A percentile compares a stretch with the other conserved stretches of the same genome.
Conservation (phyloP, 2,329 filamentous ascomycete species). For the Aspergillus costaricaensis region DNA sequence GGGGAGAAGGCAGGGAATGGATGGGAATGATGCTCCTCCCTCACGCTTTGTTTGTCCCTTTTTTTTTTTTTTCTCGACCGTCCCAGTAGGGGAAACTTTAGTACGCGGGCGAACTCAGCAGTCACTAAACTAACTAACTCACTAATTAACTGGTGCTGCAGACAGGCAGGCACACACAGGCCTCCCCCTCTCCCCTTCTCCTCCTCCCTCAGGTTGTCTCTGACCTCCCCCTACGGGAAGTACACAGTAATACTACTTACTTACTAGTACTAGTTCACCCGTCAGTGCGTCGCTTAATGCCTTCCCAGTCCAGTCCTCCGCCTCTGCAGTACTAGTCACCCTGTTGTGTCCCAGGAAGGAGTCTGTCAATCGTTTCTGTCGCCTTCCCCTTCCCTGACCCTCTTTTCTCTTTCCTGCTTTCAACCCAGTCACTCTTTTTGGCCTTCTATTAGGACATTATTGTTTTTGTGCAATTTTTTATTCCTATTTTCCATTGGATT, state of each 20-base stretch:
- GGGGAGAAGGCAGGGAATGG: not conserved
- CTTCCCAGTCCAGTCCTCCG: not conserved
- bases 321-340: conserved; percentile 1
- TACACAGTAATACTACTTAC: not conserved
- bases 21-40: not conserved
- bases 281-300: conserved; percentile 13
- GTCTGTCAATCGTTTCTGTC: conserved; percentile 3
- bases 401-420: conserved; percentile 12
- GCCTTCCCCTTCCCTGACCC: conserved; percentile 14
- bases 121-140: not conserved
- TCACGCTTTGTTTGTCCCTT: conserved; percentile 5
- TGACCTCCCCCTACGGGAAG: too few relatives aligned
- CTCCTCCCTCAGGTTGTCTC: too few relatives aligned
- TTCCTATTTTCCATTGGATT: not conserved
- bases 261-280: not conserved
- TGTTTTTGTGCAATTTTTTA: not conserved
- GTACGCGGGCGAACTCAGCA: too few relatives aligned
- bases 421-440: conserved; percentile 17
- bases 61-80: not conserved
- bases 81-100: not conserved
- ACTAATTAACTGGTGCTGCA: not conserved
- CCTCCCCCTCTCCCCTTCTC: too few relatives aligned
- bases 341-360: conserved; percentile 6
- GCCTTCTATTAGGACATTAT: conserved; percentile 10
- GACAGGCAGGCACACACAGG: too few relatives aligned